A percentile compares a stretch with the other conserved stretches of the same genome.
Conservation (phyloP, 2,329 filamentous ascomycete genomes). For the Monilinia vaccinii-corymbosi region DNA sequence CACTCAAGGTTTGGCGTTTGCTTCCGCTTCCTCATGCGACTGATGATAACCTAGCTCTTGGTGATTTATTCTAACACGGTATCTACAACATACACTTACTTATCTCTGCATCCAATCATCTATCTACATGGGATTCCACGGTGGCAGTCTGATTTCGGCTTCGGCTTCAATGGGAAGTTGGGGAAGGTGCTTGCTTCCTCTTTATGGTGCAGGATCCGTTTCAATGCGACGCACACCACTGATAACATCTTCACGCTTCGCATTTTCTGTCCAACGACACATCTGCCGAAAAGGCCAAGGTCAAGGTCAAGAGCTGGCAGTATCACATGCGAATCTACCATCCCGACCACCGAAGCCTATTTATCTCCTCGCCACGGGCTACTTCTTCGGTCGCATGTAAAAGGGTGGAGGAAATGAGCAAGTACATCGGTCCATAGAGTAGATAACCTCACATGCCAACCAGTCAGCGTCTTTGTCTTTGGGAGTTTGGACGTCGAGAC, state of each 20-base stretch:
- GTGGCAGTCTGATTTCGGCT: background rate
- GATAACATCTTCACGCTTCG: background rate
- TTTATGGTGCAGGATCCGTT: background rate
- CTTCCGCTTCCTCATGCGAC: no score
- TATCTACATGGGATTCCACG: background rate
- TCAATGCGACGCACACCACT: background rate
- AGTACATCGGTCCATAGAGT: background rate
- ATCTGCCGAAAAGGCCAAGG: no score
- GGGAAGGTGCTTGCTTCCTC: background rate
- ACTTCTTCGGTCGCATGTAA: background rate
- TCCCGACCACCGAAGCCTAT: background rate
- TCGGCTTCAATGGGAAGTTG: background rate
- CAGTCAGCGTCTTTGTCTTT: no score
- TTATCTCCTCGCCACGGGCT: background rate
- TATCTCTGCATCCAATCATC: background rate
- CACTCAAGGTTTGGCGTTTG: background rate
- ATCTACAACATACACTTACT: background rate
- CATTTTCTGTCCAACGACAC: no score
- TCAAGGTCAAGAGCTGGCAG: background rate
- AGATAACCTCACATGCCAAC: background rate
- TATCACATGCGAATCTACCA: background rate
- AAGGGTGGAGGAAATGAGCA: background rate
- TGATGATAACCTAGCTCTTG: background rate
- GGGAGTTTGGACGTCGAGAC: background rate
- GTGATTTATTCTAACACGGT: background rate